These are phyloP conservation scores for Amanita muscaria DNA, from an alignment of 768 basidiomycete genomes.

Conservation along the genomic window DNA sequence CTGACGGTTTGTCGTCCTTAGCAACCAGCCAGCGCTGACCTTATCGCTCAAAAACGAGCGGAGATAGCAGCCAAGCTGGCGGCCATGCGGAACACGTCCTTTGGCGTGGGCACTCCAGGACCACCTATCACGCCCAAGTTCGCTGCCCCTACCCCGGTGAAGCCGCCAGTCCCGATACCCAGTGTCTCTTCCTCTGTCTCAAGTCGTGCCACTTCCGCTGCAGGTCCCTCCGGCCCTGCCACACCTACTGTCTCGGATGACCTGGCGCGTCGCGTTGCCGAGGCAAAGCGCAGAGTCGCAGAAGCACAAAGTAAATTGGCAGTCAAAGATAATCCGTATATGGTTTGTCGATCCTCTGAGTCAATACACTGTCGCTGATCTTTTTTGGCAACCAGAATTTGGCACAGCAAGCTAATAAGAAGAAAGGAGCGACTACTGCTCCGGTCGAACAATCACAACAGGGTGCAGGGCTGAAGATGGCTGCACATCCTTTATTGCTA, in stretches of 20 bases:
- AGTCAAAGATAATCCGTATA: conserved; percentile 80
- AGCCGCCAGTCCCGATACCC: conserved; percentile 17
- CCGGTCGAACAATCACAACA: conserved; percentile 58
- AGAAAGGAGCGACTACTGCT: conserved; percentile 30
- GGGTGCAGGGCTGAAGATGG: conserved; percentile 83
- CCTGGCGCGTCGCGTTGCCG: conserved; percentile 63
- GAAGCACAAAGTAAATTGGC: conserved; percentile 73
- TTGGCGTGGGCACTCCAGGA: conserved; percentile 28
- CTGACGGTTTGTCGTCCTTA: no score
- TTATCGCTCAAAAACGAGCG: conserved; percentile 77
- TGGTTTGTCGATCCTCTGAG: conserved; percentile 33
- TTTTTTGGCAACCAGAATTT: conserved; percentile 12
- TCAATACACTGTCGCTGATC: no score
- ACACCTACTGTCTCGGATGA: conserved; percentile 46
- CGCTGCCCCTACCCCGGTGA: conserved; percentile 19
- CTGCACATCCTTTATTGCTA: conserved; percentile 78
- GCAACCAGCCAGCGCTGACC: conserved; percentile 52
- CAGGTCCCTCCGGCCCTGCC: conserved; percentile 23
- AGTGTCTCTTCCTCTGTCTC: conserved; percentile 23
- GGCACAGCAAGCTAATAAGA: conserved; percentile 40
- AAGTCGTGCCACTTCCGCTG: conserved; percentile 30
- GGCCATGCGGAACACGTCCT: conserved; percentile 46
- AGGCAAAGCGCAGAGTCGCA: conserved; percentile 78
- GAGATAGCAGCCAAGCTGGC: conserved; percentile 84
- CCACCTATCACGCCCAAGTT: conserved; percentile 22